Evolutionary conservation across 169 alveolate species (phyloP).

Genomic region (Cryptosporidium felis): DNA sequence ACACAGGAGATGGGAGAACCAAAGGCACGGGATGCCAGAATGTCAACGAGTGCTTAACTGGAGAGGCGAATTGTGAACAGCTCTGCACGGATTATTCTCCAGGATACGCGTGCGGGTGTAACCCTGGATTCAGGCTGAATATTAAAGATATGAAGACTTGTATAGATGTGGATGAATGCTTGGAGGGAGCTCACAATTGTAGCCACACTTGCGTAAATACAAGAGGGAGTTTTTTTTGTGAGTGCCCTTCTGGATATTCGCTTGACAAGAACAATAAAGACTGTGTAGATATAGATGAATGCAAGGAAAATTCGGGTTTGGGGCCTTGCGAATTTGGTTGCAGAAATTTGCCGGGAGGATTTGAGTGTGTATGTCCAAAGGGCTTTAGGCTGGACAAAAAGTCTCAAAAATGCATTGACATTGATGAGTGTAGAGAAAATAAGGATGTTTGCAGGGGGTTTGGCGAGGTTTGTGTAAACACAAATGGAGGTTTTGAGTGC

Average conservation of each 20-base stretch:
- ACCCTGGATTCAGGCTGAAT: constrained; percentile 31
- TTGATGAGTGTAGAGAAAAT: constrained; percentile 73
- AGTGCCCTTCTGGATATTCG: constrained; percentile 72
- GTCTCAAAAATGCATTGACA: constrained; percentile 69
- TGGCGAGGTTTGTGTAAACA: constrained; percentile 73
- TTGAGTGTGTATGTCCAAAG: constrained; percentile 46
- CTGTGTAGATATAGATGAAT: constrained; percentile 76
- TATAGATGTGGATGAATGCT: constrained; percentile 77
- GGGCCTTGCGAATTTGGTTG: constrained; percentile 58
- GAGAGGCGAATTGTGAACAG: constrained; percentile 73
- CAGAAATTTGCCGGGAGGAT: constrained; percentile 55
- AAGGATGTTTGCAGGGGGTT: constrained; percentile 26
- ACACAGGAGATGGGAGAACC: constrained; percentile 72
- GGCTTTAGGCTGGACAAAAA: constrained; percentile 68
- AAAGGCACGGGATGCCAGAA: constrained; percentile 75
- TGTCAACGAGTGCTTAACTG: constrained; percentile 72
- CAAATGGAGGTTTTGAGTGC: constrained; percentile 74
- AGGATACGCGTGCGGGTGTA: constrained; percentile 69
- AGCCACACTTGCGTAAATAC: constrained; percentile 75
- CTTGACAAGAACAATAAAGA: constrained; percentile 42
- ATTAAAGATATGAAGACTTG: constrained; percentile 37
- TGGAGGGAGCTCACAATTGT: constrained; percentile 65
- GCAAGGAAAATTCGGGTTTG: constrained; percentile 46
- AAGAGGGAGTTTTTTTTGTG: constrained; percentile 75
- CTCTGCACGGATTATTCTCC: constrained; percentile 70